Percentiles rank a stretch among this genome's conserved stretches.
Conservation (phyloP, 768 basidiomycete genomes). For the Gautieria morchelliformis region DNA sequence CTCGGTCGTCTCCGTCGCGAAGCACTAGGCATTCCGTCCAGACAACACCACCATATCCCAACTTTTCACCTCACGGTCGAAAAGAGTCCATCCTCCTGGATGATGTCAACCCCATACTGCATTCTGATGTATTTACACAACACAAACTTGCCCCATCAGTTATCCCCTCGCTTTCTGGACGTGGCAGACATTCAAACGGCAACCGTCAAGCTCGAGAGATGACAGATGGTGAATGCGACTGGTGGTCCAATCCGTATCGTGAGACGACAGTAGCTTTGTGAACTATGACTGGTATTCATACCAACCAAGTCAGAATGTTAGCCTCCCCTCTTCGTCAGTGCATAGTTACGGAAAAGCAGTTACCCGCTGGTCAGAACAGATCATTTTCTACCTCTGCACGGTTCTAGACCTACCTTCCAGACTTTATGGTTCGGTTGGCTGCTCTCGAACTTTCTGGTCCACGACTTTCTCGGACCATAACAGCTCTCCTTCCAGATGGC, state of each 20-base stretch:
- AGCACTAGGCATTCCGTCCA: background rate
- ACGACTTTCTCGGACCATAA: constrained; percentile 19
- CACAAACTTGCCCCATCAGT: constrained; percentile 52
- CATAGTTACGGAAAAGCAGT: constrained; percentile 33
- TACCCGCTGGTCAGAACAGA: constrained; percentile 45
- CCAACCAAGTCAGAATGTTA: constrained; percentile 56
- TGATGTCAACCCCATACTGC: constrained; percentile 43
- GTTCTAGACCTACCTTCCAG: constrained; percentile 24
- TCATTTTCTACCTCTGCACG: background rate
- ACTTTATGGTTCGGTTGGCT: constrained; percentile 57
- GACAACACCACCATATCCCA: constrained; percentile 24
- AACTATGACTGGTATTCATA: background rate
- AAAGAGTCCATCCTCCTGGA: constrained; percentile 55
- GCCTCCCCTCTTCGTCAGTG: constrained; percentile 55
- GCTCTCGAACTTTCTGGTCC: constrained; percentile 7
- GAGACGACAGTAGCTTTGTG: constrained; percentile 13
- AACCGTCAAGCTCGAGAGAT: constrained; percentile 38
- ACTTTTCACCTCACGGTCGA: constrained; percentile 34
- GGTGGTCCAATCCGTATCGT: constrained; percentile 77
- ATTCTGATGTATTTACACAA: constrained; percentile 35
- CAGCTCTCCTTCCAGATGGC: constrained; percentile 43
- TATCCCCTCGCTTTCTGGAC: constrained; percentile 9
- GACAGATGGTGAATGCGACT: constrained; percentile 49
- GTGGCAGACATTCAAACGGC: constrained; percentile 17
- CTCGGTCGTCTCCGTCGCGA: background rate